Evolutionary conservation across 78 protist species (phyloP), one percentile per base, ranked within the genome.

Genomic region (Dictyostelium capitatum): DNA sequence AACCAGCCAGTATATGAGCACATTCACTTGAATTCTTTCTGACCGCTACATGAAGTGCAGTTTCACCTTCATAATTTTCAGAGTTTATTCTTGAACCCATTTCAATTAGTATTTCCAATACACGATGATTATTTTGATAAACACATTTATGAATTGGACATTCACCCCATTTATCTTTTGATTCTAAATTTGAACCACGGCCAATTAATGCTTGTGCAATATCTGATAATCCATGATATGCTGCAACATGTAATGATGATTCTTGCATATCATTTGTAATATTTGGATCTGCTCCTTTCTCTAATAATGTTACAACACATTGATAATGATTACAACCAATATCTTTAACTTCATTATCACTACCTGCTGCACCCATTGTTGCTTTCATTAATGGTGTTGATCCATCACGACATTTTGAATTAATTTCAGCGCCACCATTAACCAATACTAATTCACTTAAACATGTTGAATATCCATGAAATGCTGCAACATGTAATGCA

Each of bases 271-370:
- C 84, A 47, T 77, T 87, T 3, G 92, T 59, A 12, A 87, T 56
- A 28, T 77, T 87, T 32, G 92, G 85, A 77, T 87, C 93, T 14
- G 93, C 93, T 48, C 93, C 84, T 64, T 78, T 56, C 12, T 87
- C 93, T n/a, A 85, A 59, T 59, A 85, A 25, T 48, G 51, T 37
- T 6, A 30, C 28, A 2, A 85, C 46, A 28, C 80, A 85, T 28
- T 57, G 74, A 37, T 37, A 37, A 37, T 37, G 43, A 37, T 37
- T 37, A 37, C 43, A 37, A 37, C 43, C 43, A 0, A 85, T 2
- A 47, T 19, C 65, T 15, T 25, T 7, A 1, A 69, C 89, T n/a
- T 20, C 10, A 15, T 12, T n/a, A 25, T 85, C 92, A 14, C 77
- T 43, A 19, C 67, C 57, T 9, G 79, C 43, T 9, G 92, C 92